A percentile compares a stretch with the other conserved stretches of the same genome.
Evolutionary conservation across 2,329 filamentous ascomycete genomes (phyloP).

Genomic region (Arthrobotrys pseudoclavata): DNA sequence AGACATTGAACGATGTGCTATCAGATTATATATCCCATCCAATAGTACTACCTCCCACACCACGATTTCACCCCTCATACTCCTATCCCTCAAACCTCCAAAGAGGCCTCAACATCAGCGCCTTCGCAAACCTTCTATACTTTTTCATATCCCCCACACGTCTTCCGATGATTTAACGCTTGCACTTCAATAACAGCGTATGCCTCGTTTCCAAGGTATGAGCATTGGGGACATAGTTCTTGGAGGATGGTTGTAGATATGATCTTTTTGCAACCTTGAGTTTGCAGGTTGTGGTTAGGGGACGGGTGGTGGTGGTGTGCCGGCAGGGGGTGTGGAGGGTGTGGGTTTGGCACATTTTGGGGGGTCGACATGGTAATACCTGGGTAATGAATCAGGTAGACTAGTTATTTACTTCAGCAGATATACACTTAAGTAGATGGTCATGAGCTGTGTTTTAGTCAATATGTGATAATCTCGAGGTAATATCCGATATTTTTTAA

Average conservation of each 20-base stretch:
- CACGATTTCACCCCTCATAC: slow-evolving; percentile 1
- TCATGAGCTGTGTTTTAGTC: too few relatives aligned
- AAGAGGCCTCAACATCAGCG: slow-evolving; percentile 29
- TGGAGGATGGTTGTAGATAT: neutral
- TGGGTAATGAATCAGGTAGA: neutral
- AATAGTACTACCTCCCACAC: too few relatives aligned
- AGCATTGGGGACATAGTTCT: slow-evolving; percentile 12
- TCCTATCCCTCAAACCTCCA: slow-evolving; percentile 37
- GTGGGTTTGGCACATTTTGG: slow-evolving; percentile 26
- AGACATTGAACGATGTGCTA: too few relatives aligned
- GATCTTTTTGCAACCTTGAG: slow-evolving; percentile 36
- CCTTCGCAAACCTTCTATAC: slow-evolving; percentile 29
- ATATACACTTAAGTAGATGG: neutral
- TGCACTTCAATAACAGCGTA: slow-evolving; percentile 29
- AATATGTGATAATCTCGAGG: neutral
- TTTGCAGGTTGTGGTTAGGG: slow-evolving; percentile 4
- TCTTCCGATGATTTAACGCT: slow-evolving; percentile 18
- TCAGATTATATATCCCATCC: too few relatives aligned
- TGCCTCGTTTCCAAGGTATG: slow-evolving; percentile 49
- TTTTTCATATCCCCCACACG: slow-evolving; percentile 12
- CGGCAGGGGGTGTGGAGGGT: slow-evolving; percentile 29
- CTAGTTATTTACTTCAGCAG: neutral
- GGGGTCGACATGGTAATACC: neutral
- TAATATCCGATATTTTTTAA: neutral
- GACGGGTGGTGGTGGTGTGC: slow-evolving; percentile 30